Percentiles rank a stretch among this genome's conserved stretches.
Conservation (phyloP, 2,329 filamentous ascomycete genomes). For the Rhynchosporium graminicola region DNA sequence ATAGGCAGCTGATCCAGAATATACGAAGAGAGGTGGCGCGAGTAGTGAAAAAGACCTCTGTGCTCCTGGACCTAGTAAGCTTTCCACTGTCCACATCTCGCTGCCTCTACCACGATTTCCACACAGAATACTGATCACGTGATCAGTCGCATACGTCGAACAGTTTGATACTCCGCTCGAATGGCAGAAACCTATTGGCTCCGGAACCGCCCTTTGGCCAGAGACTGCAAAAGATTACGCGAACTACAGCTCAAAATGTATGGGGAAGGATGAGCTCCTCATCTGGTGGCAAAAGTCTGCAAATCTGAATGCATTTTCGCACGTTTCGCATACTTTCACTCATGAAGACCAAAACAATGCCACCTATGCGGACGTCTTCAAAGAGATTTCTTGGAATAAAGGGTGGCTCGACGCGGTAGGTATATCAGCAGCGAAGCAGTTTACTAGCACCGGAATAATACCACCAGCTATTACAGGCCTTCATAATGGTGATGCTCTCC, state of each 20-base stretch:
- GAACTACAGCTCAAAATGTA: constrained; percentile 43
- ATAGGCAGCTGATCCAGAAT: constrained; percentile 9
- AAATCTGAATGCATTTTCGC: constrained; percentile 56
- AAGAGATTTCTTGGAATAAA: constrained; percentile 62
- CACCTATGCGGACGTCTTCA: constrained; percentile 56
- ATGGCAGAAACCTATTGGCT: constrained; percentile 50
- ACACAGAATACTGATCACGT: neutral
- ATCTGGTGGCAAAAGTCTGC: constrained; percentile 52
- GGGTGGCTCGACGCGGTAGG: constrained; percentile 58
- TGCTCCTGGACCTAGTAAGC: constrained; percentile 7
- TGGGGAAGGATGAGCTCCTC: constrained; percentile 50
- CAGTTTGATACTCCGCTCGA: constrained; percentile 49
- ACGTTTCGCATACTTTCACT: constrained; percentile 63
- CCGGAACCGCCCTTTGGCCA: constrained; percentile 52
- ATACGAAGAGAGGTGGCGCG: neutral
- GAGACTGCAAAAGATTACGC: constrained; percentile 32
- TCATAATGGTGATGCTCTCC: constrained; percentile 63
- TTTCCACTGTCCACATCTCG: neutral
- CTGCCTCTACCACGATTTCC: neutral
- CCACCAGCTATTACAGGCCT: constrained; percentile 64
- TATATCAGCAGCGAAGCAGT: constrained; percentile 49
- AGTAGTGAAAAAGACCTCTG: neutral
- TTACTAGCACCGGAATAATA: constrained; percentile 57
- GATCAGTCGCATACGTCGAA: constrained; percentile 47
- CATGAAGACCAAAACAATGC: constrained; percentile 61